phyloP scores from a whole-genome alignment of 2,329 filamentous ascomycete species.

The Thermomyces lanuginosus region DNA sequence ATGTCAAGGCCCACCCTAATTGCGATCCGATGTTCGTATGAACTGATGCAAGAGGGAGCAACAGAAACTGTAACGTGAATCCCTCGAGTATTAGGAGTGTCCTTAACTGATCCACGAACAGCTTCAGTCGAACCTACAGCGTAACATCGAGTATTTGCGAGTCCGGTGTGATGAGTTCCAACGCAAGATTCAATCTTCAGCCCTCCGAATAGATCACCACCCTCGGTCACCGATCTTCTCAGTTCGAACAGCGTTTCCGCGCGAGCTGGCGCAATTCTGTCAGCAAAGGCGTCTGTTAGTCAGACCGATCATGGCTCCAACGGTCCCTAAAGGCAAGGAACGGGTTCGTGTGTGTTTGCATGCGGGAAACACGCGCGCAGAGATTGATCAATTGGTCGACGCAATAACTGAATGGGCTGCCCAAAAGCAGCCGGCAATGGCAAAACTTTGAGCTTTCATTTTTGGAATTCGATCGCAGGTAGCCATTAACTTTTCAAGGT shows the following conservation, averaged over 20 bases:
- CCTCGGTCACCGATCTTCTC: slow-evolving; percentile 50
- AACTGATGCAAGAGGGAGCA: slow-evolving; percentile 36
- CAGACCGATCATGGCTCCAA: slow-evolving; percentile 51
- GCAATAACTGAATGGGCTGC: slow-evolving; percentile 34
- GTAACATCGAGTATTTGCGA: slow-evolving; percentile 32
- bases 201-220: slow-evolving; percentile 25
- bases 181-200: slow-evolving; percentile 8
- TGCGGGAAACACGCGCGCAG: slow-evolving; percentile 43
- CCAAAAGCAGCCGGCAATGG: background rate
- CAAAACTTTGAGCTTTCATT: slow-evolving; percentile 2
- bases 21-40: slow-evolving; percentile 42
- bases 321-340: slow-evolving; percentile 47
- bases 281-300: slow-evolving; percentile 45
- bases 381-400: slow-evolving; percentile 39
- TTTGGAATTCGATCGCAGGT: too few relatives aligned
- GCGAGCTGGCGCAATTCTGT: slow-evolving; percentile 43
- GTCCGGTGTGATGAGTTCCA: slow-evolving; percentile 26
- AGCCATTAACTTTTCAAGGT: too few relatives aligned
- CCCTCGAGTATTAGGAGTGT: background rate
- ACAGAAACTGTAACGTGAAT: slow-evolving; percentile 27
- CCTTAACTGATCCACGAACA: slow-evolving; percentile 1
- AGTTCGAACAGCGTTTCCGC: slow-evolving; percentile 41
- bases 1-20: slow-evolving; percentile 46
- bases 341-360: slow-evolving; percentile 53
- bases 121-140: slow-evolving; percentile 21